Base-by-base conservation (phyloP, 2,329 filamentous ascomycete species). In the Coniochaeta pulveracea region DNA sequence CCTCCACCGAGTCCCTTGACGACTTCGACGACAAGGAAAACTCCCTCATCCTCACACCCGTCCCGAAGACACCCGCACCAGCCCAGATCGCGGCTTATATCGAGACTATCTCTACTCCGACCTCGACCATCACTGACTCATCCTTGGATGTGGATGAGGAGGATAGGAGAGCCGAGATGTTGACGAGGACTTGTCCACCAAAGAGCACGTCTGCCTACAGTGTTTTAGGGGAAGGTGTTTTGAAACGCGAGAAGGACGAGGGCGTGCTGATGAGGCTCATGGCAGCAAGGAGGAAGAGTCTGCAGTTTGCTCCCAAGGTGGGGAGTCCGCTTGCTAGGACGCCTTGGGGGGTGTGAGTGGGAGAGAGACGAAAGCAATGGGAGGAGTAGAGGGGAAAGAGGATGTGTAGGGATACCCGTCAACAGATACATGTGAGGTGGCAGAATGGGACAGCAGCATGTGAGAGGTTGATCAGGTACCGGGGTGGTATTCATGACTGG, bases 231-330 rank as follows among this genome's bases (percentile, higher is more conserved):
- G 48, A 55, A 5, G 61, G 61, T 1, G 51, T 71, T 4, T 48
- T 75, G 35, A 56, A 53, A 36, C 55, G 53, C 32, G 60, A 69
- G 33, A 71, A 71, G 54, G 68, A 77, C 45, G 61, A 71, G 45
- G 61, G 60, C 14, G 62, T 81, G 35, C 58, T 75, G 40, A 65
- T 72, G 55, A 65, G 76, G 30, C 58, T 88, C 39, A 74, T 83
- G 65, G 75, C 78, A 9, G 81, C 80, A 1, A 66, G 81, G 39
- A 67, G 83, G 39, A 85, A 84, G 69, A 89, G 80, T 48, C 52
- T 85, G 53, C 80, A 84, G 48, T 85, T 78, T 60, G 80, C 80
- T 19, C 83, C 82, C 19, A 80, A 81, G 56, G 60, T 85, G 37
- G 77, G 71, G 12, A 88, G 82, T 52, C 83, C 82, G 3, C 57